A percentile compares a stretch with the other conserved stretches of the same genome.
Conservation (phyloP, 768 basidiomycete species). For the Phanerodontia chrysosporium region DNA sequence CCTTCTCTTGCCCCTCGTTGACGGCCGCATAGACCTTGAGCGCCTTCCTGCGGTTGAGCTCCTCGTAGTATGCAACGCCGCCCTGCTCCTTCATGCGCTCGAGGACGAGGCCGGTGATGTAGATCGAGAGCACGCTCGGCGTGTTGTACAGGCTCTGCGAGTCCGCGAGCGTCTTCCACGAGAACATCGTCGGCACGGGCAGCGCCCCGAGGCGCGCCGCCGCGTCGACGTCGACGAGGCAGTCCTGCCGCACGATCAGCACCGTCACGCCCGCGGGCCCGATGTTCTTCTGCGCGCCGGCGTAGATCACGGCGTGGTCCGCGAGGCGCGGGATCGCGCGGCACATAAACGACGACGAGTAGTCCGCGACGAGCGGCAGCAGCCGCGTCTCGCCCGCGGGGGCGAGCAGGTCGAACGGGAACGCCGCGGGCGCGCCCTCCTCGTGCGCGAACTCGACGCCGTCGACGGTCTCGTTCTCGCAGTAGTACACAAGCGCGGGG, state of each 20-base stretch:
- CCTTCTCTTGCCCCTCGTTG: conserved; percentile 63
- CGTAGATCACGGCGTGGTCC: conserved; percentile 92
- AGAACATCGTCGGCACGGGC: conserved; percentile 72
- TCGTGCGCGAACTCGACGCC: conserved; percentile 83
- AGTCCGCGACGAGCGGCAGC: conserved; percentile 87
- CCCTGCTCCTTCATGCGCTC: conserved; percentile 61
- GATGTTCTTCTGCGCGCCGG: conserved; percentile 97
- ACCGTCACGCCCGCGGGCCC: conserved; percentile 93
- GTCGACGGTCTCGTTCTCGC: conserved; percentile 98
- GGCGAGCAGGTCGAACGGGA: conserved; percentile 77
- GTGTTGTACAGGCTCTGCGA: conserved; percentile 85
- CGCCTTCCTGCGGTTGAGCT: conserved; percentile 67
- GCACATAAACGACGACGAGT: conserved; percentile 96
- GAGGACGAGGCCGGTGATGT: conserved; percentile 84
- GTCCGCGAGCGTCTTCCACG: conserved; percentile 81
- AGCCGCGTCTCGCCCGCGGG: conserved; percentile 29
- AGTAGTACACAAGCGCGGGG: conserved; percentile 93
- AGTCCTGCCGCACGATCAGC: conserved; percentile 91
- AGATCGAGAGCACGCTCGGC: conserved; percentile 87
- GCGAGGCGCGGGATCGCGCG: conserved; percentile 84
- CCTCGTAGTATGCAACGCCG: conserved; percentile 61
- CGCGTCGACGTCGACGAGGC: conserved; percentile 84
- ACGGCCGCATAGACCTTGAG: conserved; percentile 72
- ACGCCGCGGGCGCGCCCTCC: conserved; percentile 50
- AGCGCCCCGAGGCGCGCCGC: conserved; percentile 68